Conservation (phyloP, 495 filamentous ascomycete species). For the Physcia stellaris region DNA sequence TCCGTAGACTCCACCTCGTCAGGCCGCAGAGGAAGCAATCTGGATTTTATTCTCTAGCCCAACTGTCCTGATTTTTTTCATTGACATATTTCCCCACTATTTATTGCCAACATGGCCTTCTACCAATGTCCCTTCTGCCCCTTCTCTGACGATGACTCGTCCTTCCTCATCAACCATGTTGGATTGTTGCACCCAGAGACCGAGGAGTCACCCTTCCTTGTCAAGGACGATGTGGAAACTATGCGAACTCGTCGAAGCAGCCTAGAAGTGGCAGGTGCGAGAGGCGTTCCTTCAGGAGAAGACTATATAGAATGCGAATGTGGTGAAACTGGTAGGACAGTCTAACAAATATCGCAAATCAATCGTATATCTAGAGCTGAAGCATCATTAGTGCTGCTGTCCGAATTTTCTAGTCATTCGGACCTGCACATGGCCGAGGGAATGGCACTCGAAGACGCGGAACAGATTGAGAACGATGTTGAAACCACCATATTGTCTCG, state of each 20-base stretch:
- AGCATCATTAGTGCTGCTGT: conserved; percentile 38
- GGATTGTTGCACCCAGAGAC: conserved; percentile 40
- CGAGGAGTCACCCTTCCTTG: conserved; percentile 40
- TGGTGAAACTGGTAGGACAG: no score
- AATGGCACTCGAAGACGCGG: not conserved
- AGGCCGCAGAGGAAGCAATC: no score
- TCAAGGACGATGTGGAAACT: conserved; percentile 18
- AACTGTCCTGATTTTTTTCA: no score
- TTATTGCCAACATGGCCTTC: no score
- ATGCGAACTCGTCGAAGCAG: conserved; percentile 2
- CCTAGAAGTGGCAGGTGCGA: conserved; percentile 8
- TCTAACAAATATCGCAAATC: no score
- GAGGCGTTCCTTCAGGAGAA: conserved; percentile 12
- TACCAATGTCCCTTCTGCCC: conserved; percentile 44
- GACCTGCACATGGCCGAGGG: conserved; percentile 56
- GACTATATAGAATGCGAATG: conserved; percentile 64
- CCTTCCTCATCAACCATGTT: conserved; percentile 41
- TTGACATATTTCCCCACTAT: no score
- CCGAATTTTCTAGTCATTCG: conserved; percentile 55
- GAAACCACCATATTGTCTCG: no score
- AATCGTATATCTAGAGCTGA: no score
- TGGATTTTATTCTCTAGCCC: no score
- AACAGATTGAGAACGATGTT: no score
- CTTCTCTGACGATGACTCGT: conserved; percentile 34
- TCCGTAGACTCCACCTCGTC: no score